Base-by-base conservation (phyloP, 1,139 yeast species). In the Candida pseudoviswanathii region DNA sequence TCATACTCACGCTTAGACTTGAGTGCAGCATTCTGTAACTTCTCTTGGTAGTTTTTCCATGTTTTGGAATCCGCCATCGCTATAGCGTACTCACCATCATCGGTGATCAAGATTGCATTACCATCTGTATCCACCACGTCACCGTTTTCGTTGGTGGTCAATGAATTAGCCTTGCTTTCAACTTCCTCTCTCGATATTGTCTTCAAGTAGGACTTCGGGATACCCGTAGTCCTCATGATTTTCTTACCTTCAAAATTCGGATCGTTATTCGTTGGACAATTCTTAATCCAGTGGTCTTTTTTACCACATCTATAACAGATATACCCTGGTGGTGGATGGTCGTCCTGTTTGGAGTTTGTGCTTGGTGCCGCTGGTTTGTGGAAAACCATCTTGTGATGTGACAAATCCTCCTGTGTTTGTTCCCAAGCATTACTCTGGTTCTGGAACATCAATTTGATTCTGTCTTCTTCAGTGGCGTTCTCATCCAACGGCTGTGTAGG, bases 241-340 rank as follows among this genome's bases (percentile, higher is more conserved):
- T 96, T 80, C 63, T 89, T 89, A 29, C 96, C 96, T 64, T 94
- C 98, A 79, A 91, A 91, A 59, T 84, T 88, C 4, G 97, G 96
- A 67, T 94, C 99, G 49, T 83, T 84, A 59, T 89, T 88, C 2
- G 96, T 90, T 0, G 99, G 99, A 72, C 99, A 94, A 58, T 91
- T 90, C 61, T 89, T 89, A 54, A 95, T 92, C 94, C 96, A 92
- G 67, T 94, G 99, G 54, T 94, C 97, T 66, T 91, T 89, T 44
- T 89, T 91, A 46, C 99, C 99, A 73, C 99, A 94, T 64, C 97
- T 79, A 66, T 94, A 92, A 66, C 99, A 94, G 63, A 92, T 86
- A 62, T 94, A 94, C 1, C 96, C 96, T 3, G 96, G 94, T 1
- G 99, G 99, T 3, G 97, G 97, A 5, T 88, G 82, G 56, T 86